These are phyloP conservation scores for Gryganskiella cystojenkinii DNA, from an alignment of 192 early-diverging fungal species.

Conservation along the genomic window DNA sequence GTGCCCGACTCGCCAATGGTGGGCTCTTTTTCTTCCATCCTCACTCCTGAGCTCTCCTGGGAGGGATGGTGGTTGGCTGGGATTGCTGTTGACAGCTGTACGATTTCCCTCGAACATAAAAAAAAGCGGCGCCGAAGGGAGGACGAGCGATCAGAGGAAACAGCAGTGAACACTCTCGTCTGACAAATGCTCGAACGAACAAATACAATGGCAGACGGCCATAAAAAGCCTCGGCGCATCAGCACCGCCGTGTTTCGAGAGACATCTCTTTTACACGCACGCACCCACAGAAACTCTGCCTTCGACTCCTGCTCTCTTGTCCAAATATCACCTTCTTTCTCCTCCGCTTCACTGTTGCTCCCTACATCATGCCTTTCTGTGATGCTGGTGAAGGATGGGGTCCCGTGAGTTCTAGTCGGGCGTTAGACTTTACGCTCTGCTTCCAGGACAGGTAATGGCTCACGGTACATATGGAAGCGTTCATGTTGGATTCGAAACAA, in stretches of 20 bases:
- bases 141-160: no score
- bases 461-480: no score
- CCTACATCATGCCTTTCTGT: constrained; percentile 7
- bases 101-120: no score
- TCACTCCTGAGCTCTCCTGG: no score
- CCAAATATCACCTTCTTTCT: neutral
- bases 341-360: neutral
- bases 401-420: constrained; percentile 4
- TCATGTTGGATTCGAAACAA: neutral
- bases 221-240: constrained; percentile 3
- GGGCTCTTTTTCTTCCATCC: no score
- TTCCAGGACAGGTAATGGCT: constrained; percentile 13
- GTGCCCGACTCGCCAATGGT: no score
- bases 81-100: no score
- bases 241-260: neutral
- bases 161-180: no score
- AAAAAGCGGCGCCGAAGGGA: no score
- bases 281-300: neutral
- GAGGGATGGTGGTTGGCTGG: no score
- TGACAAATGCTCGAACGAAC: neutral
- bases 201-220: constrained; percentile 1
- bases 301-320: neutral
- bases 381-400: constrained; percentile 16
- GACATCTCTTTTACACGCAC: constrained; percentile 4
- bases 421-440: constrained; percentile 16